phyloP scores from a whole-genome alignment of 345 rosid genomes.

The Aquilaria yunnanensis region DNA sequence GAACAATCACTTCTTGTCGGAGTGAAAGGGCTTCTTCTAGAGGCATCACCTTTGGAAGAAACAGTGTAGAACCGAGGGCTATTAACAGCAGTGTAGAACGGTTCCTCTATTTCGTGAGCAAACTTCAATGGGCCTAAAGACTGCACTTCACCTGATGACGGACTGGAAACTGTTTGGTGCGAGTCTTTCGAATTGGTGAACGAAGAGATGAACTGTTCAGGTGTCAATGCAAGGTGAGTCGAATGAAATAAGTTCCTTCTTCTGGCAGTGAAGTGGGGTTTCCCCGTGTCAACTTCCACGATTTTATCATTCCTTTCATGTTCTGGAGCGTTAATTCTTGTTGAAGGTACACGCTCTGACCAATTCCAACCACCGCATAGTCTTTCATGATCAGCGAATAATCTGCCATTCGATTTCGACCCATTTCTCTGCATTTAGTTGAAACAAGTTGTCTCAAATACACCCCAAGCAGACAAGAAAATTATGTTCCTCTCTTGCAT shows the following conservation, averaged over 20 bases:
- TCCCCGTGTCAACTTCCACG: conserved; percentile 62
- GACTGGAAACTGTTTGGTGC: conserved; percentile 39
- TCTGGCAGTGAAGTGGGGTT: conserved; percentile 36
- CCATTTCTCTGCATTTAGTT: conserved; percentile 48
- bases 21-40: conserved; percentile 57
- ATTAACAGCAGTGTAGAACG: conserved; percentile 55
- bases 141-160: conserved; percentile 53
- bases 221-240: conserved; percentile 20
- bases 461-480: neutral
- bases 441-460: conserved; percentile 1
- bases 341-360: conserved; percentile 26
- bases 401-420: conserved; percentile 42
- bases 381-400: conserved; percentile 22
- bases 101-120: conserved; percentile 38
- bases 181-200: conserved; percentile 48
- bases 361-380: conserved; percentile 20
- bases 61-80: conserved; percentile 74
- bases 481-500: no score
- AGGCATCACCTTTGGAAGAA: conserved; percentile 43
- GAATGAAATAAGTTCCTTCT: conserved; percentile 46
- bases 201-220: conserved; percentile 34
- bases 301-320: conserved; percentile 58
- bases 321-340: conserved; percentile 19
- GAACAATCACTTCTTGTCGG: conserved; percentile 59
- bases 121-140: conserved; percentile 37